Evolutionary conservation across 495 filamentous ascomycete genomes (phyloP).

Genomic region (Staphylotrichum longicolle): DNA sequence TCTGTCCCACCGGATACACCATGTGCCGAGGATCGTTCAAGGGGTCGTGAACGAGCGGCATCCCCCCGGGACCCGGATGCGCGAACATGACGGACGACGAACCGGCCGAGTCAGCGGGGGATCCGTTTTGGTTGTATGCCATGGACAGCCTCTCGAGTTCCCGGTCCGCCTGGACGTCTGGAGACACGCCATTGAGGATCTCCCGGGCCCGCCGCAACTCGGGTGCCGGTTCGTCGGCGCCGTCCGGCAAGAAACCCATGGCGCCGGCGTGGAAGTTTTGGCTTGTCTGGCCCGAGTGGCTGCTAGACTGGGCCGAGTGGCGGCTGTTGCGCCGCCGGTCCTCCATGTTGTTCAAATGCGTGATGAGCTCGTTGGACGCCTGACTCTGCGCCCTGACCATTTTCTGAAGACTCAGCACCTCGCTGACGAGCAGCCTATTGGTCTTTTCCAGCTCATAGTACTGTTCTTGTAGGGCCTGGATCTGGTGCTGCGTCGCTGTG

Average conservation of each 20-base stretch:
- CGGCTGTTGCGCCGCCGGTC: conserved; percentile 45
- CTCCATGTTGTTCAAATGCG: conserved; percentile 48
- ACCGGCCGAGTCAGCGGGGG: conserved; percentile 46
- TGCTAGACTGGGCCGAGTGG: conserved; percentile 40
- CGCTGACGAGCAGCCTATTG: conserved; percentile 82
- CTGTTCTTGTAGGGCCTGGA: conserved; percentile 79
- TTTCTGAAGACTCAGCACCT: conserved; percentile 85
- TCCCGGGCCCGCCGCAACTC: conserved; percentile 89
- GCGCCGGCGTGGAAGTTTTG: conserved; percentile 32
- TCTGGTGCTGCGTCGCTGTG: conserved; percentile 85
- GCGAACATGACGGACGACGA: conserved; percentile 47
- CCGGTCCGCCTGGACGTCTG: conserved; percentile 73
- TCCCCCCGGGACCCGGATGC: conserved; percentile 36
- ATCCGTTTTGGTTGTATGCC: conserved; percentile 63
- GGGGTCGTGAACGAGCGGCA: conserved; percentile 45
- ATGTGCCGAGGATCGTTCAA: conserved; percentile 72
- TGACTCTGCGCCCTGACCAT: conserved; percentile 72
- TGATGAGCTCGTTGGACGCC: conserved; percentile 50
- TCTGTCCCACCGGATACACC: conserved; percentile 87
- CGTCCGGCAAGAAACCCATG: conserved; percentile 42
- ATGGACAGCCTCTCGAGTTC: conserved; percentile 73
- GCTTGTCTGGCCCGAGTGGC: conserved; percentile 37
- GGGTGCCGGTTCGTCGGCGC: conserved; percentile 67
- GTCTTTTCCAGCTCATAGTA: conserved; percentile 82
- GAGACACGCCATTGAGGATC: conserved; percentile 74